phyloP scores from a whole-genome alignment of 2,329 filamentous ascomycete genomes.

The Diaporthe aspalathi region DNA sequence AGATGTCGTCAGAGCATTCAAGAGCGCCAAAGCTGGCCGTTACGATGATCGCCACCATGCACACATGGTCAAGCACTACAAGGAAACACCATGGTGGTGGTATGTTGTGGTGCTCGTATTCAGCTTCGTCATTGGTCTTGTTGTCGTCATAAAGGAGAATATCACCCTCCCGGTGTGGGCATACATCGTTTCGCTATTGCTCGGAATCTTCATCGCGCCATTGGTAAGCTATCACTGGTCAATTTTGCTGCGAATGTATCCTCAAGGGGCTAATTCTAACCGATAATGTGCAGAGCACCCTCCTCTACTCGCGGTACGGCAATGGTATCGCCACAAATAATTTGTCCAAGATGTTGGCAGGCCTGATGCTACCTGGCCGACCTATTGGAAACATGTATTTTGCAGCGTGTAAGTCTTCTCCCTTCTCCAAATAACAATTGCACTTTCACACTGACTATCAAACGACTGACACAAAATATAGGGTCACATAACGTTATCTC shows the following conservation, averaged over 20 bases:
- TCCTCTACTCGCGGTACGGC: constrained; percentile 64
- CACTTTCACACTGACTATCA: neutral
- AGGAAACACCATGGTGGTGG: constrained; percentile 63
- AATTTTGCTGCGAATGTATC: rapidly evolving
- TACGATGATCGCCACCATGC: constrained; percentile 64
- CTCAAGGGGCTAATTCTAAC: constrained; percentile 29
- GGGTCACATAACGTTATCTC: constrained; percentile 69
- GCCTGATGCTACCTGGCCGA: constrained; percentile 60
- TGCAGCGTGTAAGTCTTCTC: neutral
- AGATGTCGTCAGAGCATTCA: constrained; percentile 61
- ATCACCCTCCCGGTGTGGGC: constrained; percentile 60
- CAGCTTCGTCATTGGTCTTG: constrained; percentile 59
- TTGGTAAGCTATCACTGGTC: constrained; percentile 51
- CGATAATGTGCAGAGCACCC: constrained; percentile 53
- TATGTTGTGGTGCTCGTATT: constrained; percentile 54
- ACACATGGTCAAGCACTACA: constrained; percentile 64
- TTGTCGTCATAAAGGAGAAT: constrained; percentile 59
- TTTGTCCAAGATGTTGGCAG: constrained; percentile 67
- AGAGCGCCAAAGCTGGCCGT: constrained; percentile 55
- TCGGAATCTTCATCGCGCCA: constrained; percentile 62
- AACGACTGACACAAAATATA: constrained; percentile 46
- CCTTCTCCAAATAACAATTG: too few species aligned
- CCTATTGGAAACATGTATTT: constrained; percentile 59
- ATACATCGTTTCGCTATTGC: constrained; percentile 57
- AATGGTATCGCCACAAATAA: constrained; percentile 70